phyloP scores from a whole-genome alignment of 192 early-diverging fungal genomes.

The Phlyctochytrium arcticum region DNA sequence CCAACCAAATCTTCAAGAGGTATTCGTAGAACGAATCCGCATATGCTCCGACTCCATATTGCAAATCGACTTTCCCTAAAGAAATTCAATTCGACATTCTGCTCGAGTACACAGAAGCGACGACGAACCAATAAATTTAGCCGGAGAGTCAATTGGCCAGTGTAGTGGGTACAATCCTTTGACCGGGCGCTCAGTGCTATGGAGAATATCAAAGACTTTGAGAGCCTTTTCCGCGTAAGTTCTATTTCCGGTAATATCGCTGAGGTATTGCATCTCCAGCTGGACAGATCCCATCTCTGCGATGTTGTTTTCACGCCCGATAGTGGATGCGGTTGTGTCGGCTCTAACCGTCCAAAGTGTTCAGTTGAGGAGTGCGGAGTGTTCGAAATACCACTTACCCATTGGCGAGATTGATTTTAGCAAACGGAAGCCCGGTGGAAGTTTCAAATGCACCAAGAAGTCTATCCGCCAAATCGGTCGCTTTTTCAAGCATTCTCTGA shows the following conservation, averaged over 20 bases:
- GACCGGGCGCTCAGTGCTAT: conserved; percentile 34
- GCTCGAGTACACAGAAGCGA: no score
- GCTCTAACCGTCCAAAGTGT: no score
- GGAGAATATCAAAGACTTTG: conserved; percentile 33
- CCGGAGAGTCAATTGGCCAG: conserved; percentile 39
- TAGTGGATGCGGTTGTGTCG: neutral
- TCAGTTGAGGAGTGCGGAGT: no score
- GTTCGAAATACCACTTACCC: no score
- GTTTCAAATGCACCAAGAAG: conserved; percentile 65
- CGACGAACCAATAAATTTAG: no score
- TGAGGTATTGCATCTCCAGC: conserved; percentile 79
- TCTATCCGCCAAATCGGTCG: conserved; percentile 70
- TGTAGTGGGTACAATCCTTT: conserved; percentile 57
- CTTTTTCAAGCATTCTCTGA: conserved; percentile 61
- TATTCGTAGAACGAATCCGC: conserved; percentile 51
- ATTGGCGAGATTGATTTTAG: conserved; percentile 60
- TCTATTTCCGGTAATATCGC: conserved; percentile 69
- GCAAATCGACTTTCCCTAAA: conserved; percentile 10
- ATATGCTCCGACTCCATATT: conserved; percentile 37
- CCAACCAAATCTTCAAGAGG: conserved; percentile 40
- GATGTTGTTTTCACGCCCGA: neutral
- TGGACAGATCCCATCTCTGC: conserved; percentile 60
- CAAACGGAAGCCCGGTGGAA: conserved; percentile 66
- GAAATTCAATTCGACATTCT: no score
- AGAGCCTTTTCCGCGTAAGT: conserved; percentile 50